These are phyloP conservation scores for Teratosphaeriaceae sp. DNA, from an alignment of 2,329 filamentous ascomycete species.

Conservation along the genomic window DNA sequence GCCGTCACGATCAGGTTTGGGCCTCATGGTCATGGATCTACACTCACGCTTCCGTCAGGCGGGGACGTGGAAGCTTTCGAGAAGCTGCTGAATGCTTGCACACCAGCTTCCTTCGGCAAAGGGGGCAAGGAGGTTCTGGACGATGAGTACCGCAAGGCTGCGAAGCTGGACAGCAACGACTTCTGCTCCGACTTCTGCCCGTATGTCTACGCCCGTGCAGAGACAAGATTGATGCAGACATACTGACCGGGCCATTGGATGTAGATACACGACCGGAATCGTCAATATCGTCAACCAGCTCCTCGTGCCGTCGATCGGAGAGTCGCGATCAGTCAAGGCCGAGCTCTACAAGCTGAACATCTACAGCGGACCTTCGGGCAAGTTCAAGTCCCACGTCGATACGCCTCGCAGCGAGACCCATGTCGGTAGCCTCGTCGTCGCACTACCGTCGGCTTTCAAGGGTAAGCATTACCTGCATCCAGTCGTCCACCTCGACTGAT, in stretches of 20 bases:
- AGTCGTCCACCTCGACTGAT: slow-evolving; percentile 13
- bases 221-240: not conserved
- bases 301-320: slow-evolving; percentile 6
- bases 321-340: slow-evolving; percentile 32
- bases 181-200: slow-evolving; percentile 47
- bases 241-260: not conserved
- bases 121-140: slow-evolving; percentile 44
- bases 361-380: slow-evolving; percentile 15
- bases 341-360: slow-evolving; percentile 55
- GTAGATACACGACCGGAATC: slow-evolving; percentile 42
- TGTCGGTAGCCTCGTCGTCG: slow-evolving; percentile 21
- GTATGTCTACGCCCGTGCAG: not conserved
- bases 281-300: slow-evolving; percentile 44
- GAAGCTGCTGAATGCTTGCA: slow-evolving; percentile 15
- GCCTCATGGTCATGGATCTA: not conserved
- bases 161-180: slow-evolving; percentile 40
- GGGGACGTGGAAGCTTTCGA: slow-evolving; percentile 1
- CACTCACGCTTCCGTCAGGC: not conserved
- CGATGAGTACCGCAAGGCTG: slow-evolving; percentile 47
- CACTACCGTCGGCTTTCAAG: slow-evolving; percentile 12
- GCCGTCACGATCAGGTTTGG: not conserved
- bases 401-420: slow-evolving; percentile 21
- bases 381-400: slow-evolving; percentile 24
- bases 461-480: not conserved
- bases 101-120: slow-evolving; percentile 45